A percentile compares a stretch with the other conserved stretches of the same genome.
These are phyloP conservation scores for Metarhizium anisopliae DNA, from an alignment of 2,329 filamentous ascomycete species.

Conservation along the genomic window DNA sequence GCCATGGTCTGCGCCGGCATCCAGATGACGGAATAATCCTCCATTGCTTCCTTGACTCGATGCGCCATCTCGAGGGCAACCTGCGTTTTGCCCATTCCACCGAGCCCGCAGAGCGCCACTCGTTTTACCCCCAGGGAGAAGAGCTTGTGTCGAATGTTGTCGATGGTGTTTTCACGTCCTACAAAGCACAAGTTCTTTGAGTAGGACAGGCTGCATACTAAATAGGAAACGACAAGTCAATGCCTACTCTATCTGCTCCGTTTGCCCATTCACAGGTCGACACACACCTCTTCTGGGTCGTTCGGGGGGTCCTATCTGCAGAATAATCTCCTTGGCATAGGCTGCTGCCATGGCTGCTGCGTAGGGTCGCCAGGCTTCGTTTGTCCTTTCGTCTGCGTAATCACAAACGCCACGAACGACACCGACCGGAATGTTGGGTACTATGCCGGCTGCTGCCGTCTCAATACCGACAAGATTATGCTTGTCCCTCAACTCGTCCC, in stretches of 20 bases:
- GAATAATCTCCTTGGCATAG: conserved; percentile 13
- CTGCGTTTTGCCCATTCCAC: conserved; percentile 31
- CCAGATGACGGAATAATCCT: conserved; percentile 33
- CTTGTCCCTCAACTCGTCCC: conserved; percentile 15
- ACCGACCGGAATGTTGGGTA: conserved; percentile 19
- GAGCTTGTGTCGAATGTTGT: neutral
- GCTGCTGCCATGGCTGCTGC: conserved; percentile 23
- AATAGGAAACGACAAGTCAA: neutral
- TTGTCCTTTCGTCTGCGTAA: conserved; percentile 22
- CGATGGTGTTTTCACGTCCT: neutral
- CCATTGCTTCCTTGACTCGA: conserved; percentile 23
- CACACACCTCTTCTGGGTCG: neutral
- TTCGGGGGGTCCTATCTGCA: conserved; percentile 2
- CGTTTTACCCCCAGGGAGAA: neutral
- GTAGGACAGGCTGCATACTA: neutral
- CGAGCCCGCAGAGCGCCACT: conserved; percentile 23
- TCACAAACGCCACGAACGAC: conserved; percentile 23
- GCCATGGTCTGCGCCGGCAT: conserved; percentile 27
- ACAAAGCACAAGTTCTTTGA: neutral
- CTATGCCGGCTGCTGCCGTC: conserved; percentile 22
- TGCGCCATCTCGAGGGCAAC: conserved; percentile 29
- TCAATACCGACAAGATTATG: conserved; percentile 21
- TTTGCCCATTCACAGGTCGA: neutral
- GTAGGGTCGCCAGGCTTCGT: conserved; percentile 23
- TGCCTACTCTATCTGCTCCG: neutral